Conservation (phyloP, 306 rosid species). For the Astragalus glycyphyllos region DNA sequence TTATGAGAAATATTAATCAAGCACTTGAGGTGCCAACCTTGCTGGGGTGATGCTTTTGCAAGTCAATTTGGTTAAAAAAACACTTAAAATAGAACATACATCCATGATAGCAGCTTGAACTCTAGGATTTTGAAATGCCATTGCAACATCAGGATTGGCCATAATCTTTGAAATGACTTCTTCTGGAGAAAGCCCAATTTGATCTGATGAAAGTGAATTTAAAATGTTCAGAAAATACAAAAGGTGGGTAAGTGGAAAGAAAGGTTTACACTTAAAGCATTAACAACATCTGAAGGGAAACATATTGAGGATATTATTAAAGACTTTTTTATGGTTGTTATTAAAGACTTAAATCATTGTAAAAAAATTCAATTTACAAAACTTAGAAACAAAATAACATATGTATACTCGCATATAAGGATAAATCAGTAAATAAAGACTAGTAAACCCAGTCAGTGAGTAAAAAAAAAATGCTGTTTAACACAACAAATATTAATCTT, state of each 20-base stretch:
- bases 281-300: slow-evolving; percentile 2
- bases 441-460: not conserved
- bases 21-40: no score
- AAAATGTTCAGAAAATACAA: slow-evolving; percentile 31
- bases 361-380: slow-evolving; percentile 17
- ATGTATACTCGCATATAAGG: not conserved
- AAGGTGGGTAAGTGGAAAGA: slow-evolving; percentile 12
- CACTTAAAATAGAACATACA: slow-evolving; percentile 59
- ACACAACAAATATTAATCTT: slow-evolving; percentile 12
- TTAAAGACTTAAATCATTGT: not conserved
- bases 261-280: slow-evolving; percentile 9
- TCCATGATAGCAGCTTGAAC: slow-evolving; percentile 99
- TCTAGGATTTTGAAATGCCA: slow-evolving; percentile 98
- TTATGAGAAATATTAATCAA: slow-evolving; percentile 2
- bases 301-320: slow-evolving; percentile 6
- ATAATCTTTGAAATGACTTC: slow-evolving; percentile 93
- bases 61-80: no score
- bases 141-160: slow-evolving; percentile 94
- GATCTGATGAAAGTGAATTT: slow-evolving; percentile 66
- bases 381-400: not conserved
- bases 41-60: no score
- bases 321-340: no score
- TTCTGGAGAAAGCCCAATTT: slow-evolving; percentile 96
- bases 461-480: slow-evolving; percentile 9
- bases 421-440: slow-evolving; percentile 22